Conservation (phyloP, 768 basidiomycete species). For the Termitomyces sp. region DNA sequence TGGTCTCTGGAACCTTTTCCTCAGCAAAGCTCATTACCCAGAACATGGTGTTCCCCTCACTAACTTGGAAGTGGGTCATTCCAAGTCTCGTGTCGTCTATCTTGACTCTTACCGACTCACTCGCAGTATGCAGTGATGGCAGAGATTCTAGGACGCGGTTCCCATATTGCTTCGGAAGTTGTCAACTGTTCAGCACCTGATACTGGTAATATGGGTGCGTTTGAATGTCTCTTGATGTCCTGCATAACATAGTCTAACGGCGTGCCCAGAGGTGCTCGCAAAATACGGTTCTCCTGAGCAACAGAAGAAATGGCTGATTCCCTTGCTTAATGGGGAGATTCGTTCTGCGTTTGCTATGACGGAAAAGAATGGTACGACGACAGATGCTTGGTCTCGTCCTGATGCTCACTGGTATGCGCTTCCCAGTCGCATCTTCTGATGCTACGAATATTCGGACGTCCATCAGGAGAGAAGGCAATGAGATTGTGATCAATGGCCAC, state of each 20-base stretch:
- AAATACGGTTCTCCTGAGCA: conserved; percentile 90
- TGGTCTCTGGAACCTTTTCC: conserved; percentile 96
- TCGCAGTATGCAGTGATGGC: conserved; percentile 95
- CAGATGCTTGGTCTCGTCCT: neutral
- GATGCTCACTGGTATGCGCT: conserved; percentile 5
- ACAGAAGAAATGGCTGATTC: conserved; percentile 84
- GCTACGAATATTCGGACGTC: conserved; percentile 93
- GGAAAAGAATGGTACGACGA: conserved; percentile 68
- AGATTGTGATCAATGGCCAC: conserved; percentile 92
- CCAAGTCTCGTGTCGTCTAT: neutral
- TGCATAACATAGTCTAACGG: conserved; percentile 1
- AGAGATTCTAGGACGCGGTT: conserved; percentile 85
- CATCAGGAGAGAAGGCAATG: conserved; percentile 75
- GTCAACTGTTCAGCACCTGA: conserved; percentile 96
- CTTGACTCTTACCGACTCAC: neutral
- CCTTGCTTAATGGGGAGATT: conserved; percentile 88
- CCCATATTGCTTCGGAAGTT: conserved; percentile 77
- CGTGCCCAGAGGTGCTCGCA: conserved; percentile 82
- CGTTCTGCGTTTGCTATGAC: conserved; percentile 98
- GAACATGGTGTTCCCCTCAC: conserved; percentile 83
- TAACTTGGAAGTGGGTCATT: conserved; percentile 75
- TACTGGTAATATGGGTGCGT: conserved; percentile 94
- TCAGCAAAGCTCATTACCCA: conserved; percentile 92
- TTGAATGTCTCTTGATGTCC: neutral
- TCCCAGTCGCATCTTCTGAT: conserved; percentile 84